These are phyloP conservation scores for Letharia lupina DNA, from an alignment of 495 filamentous ascomycete species.

Conservation along the genomic window DNA sequence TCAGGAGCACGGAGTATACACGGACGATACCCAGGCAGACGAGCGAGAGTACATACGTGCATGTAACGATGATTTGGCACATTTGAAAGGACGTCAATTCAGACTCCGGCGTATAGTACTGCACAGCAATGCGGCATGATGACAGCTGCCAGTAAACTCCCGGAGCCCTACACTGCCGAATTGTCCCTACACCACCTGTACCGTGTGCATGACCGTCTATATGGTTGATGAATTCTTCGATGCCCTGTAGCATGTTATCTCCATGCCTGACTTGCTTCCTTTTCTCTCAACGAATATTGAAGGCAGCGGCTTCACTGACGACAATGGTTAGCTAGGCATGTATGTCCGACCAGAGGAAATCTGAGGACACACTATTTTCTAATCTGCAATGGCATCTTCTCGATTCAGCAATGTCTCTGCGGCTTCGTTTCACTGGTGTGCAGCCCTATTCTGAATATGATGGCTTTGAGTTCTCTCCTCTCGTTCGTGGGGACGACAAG, in stretches of 20 bases:
- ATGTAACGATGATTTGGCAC: background rate
- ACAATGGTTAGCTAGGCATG: background rate
- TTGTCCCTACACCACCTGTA: background rate
- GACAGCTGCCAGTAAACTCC: background rate
- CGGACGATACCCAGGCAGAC: constrained; percentile 4
- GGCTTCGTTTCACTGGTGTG: background rate
- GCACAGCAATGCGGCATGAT: background rate
- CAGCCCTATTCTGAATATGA: background rate
- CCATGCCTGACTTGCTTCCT: background rate
- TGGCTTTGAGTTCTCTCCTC: background rate
- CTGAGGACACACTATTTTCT: background rate
- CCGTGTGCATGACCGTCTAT: background rate
- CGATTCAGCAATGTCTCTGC: background rate
- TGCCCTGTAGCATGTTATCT: background rate
- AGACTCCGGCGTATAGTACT: background rate
- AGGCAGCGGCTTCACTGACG: background rate
- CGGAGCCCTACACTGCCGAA: background rate
- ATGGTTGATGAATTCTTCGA: background rate
- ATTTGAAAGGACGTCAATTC: background rate
- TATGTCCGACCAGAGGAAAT: background rate
- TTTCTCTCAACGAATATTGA: background rate
- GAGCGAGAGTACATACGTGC: background rate
- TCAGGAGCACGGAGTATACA: background rate
- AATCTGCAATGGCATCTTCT: background rate
- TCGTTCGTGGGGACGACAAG: background rate